Evolutionary conservation across 768 basidiomycete genomes (phyloP).

Genomic region (Boletus eberwhitei): DNA sequence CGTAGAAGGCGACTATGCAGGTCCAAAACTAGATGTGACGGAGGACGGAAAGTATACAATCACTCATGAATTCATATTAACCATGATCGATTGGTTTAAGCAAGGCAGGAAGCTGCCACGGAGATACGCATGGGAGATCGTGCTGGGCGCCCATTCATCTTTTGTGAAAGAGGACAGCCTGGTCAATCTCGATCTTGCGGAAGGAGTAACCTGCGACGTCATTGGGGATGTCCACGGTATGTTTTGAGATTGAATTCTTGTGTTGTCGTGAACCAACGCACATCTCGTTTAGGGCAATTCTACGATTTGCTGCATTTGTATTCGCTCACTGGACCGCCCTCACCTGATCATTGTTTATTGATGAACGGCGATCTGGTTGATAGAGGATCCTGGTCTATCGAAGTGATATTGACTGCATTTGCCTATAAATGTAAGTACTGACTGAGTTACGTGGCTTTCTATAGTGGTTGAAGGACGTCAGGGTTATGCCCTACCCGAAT

Average conservation of each 20-base stretch:
- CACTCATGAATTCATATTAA: constrained; percentile 72
- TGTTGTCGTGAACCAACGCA: background rate
- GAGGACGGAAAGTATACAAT: constrained; percentile 70
- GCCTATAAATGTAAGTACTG: constrained; percentile 82
- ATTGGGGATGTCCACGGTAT: constrained; percentile 95
- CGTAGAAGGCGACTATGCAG: constrained; percentile 67
- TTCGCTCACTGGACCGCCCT: constrained; percentile 81
- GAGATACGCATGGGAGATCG: constrained; percentile 94
- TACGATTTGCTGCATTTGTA: constrained; percentile 90
- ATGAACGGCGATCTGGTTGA: constrained; percentile 98
- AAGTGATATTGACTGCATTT: constrained; percentile 89
- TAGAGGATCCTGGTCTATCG: constrained; percentile 92
- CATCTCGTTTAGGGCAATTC: constrained; percentile 68
- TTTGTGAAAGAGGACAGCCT: constrained; percentile 79
- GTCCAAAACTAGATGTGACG: constrained; percentile 63
- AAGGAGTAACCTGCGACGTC: constrained; percentile 84
- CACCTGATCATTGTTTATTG: constrained; percentile 76
- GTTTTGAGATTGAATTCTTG: constrained; percentile 13
- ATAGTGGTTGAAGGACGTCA: constrained; percentile 30
- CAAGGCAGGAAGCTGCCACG: constrained; percentile 87
- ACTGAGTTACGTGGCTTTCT: background rate
- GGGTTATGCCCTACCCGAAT: constrained; percentile 90
- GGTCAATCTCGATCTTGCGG: constrained; percentile 69
- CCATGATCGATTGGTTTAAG: constrained; percentile 92
- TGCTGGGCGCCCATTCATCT: constrained; percentile 76